Conservation (phyloP, 768 basidiomycete species). For the Rhodotorula toruloides region DNA sequence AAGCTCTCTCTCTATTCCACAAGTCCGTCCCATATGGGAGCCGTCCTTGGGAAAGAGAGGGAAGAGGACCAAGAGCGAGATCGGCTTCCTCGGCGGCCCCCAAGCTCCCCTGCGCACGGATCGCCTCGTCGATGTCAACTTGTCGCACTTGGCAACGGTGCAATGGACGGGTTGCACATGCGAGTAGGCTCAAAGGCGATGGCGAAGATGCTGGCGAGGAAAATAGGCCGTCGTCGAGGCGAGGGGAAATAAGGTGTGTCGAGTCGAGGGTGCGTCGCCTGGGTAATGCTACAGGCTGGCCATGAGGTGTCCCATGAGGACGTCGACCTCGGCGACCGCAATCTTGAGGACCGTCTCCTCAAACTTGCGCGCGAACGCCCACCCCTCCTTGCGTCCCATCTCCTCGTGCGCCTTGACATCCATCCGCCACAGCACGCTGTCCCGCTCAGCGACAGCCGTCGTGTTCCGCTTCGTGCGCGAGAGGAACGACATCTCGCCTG, state of each 20-base stretch:
- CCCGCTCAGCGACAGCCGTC: constrained; percentile 72
- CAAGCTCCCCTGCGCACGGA: too few relatives aligned
- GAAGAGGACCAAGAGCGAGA: neutral
- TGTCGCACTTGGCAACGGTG: too few relatives aligned
- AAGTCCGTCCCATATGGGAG: neutral
- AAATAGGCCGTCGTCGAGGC: too few relatives aligned
- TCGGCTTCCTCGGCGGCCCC: neutral
- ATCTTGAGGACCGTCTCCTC: constrained; percentile 36
- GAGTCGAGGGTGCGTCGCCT: too few relatives aligned
- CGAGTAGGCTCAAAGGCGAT: too few relatives aligned
- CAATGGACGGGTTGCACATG: too few relatives aligned
- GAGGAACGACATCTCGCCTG: constrained; percentile 82
- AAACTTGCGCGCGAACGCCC: constrained; percentile 27
- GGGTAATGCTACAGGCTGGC: neutral
- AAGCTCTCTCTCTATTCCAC: neutral
- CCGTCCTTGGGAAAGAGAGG: neutral
- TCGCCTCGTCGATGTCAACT: too few relatives aligned
- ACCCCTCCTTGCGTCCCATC: constrained; percentile 50
- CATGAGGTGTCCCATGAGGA: constrained; percentile 29
- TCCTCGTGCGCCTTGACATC: constrained; percentile 56
- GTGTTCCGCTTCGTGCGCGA: constrained; percentile 76
- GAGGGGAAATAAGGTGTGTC: too few relatives aligned
- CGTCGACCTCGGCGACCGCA: constrained; percentile 31
- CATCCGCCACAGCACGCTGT: constrained; percentile 76
- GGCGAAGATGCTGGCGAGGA: too few relatives aligned